Evolutionary conservation across 148 eudicot genomes (phyloP), one percentile per base, ranked within the genome.

Genomic region (Vaccinium corymbosum): DNA sequence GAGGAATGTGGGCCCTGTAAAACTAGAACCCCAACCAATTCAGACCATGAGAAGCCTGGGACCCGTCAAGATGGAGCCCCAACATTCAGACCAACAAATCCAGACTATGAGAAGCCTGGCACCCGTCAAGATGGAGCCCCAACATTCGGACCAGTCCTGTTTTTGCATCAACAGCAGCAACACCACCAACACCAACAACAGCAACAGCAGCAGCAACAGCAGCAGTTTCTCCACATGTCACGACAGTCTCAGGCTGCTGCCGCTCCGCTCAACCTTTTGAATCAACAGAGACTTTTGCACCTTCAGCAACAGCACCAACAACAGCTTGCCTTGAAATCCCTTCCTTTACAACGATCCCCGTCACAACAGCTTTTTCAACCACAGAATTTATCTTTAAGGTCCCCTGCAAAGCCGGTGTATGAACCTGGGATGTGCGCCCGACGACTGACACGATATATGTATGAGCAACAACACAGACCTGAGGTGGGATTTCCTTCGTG

Each of bases 401-500:
- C 97, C 83, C 94, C 97, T 81, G 92, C 84, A 35, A 97, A 93
- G 86, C 92, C 92, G 0, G 89, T 85, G 66, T 93, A 95, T 83
- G 99, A 95, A 89, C 96, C 95, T 32, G 99, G 99, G 84, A 94
- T 88, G 94, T 97, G 98, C 85, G 99, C 99, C 5, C 88, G 94
- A 62, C 97, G 96, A 86, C 89, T 97, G 78, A 95, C 97, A 27
- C 95, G 93, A 85, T 97, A 97, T 91, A 97, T 97, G 97, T 94
- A 91, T 85, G 95, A 97, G 87, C 99, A 97, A 84, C 99, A 92
- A 88, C 94, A 93, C 77, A 92, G 99, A 79, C 99, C 99, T 68
- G 92, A 93, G 93, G 99, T 97, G 80, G 85, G 92, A 86, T 78
- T 85, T 70, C 53, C 29, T 46, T 42, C 55, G 46, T 80, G 50